A percentile compares a stretch with the other conserved stretches of the same genome.
These are phyloP conservation scores for Colletotrichum sublineola DNA, from an alignment of 2,329 filamentous ascomycete genomes.

Conservation along the genomic window DNA sequence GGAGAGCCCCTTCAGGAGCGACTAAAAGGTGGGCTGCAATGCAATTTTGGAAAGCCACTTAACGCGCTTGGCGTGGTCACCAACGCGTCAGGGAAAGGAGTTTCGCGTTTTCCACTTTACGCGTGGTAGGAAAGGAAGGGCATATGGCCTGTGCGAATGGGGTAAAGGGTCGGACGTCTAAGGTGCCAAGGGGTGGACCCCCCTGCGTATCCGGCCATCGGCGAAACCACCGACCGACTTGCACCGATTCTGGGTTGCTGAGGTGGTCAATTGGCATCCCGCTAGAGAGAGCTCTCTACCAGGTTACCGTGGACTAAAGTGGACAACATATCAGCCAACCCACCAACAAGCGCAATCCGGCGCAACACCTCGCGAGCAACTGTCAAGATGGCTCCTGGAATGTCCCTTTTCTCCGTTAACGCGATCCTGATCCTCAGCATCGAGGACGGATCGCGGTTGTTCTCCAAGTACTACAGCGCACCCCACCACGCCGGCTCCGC, in stretches of 20 bases:
- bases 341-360: constrained; percentile 34
- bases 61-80: constrained; percentile 23
- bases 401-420: constrained; percentile 82
- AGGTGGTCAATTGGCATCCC: constrained; percentile 41
- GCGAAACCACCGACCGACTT: constrained; percentile 42
- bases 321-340: constrained; percentile 25
- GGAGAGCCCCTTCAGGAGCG: constrained; percentile 37
- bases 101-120: constrained; percentile 45
- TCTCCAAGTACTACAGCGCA: constrained; percentile 82
- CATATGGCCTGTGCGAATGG: constrained; percentile 23
- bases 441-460: constrained; percentile 91
- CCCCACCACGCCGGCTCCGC: constrained; percentile 59
- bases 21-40: constrained; percentile 38
- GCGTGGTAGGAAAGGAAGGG: constrained; percentile 13
- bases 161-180: too few species aligned
- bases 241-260: constrained; percentile 34
- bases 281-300: constrained; percentile 30
- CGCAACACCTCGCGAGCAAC: constrained; percentile 34
- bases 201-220: constrained; percentile 33
- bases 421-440: constrained; percentile 83
- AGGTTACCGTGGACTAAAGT: constrained; percentile 40
- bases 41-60: constrained; percentile 39
- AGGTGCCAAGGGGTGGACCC: constrained; percentile 10
- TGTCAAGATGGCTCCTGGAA: constrained; percentile 75
- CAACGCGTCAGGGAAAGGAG: constrained; percentile 37